Percentiles rank a stretch among this genome's conserved stretches.
Evolutionary conservation across 768 basidiomycete species (phyloP).

Genomic region (Royoungia palumana): DNA sequence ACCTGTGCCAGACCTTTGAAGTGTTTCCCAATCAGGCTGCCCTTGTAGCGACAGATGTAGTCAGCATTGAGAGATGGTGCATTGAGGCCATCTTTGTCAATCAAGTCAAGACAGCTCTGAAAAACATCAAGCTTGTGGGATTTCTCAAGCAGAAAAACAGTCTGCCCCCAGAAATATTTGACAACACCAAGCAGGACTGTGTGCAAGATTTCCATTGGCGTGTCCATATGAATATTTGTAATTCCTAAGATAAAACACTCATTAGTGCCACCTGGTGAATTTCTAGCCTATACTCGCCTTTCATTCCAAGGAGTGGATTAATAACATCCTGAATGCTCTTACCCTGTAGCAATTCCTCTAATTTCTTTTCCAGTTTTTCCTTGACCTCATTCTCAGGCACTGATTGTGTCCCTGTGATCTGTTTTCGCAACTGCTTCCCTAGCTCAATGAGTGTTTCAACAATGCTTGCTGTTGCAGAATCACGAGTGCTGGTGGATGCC

Average conservation of each 20-base stretch:
- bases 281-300: too few species aligned
- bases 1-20: slow-evolving; percentile 33
- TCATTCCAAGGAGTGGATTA: background rate
- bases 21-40: slow-evolving; percentile 31
- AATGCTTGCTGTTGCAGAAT: background rate
- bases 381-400: background rate
- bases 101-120: slow-evolving; percentile 24
- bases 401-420: background rate
- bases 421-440: background rate
- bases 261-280: too few species aligned
- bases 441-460: background rate
- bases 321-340: background rate
- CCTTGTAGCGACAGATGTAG: slow-evolving; percentile 34
- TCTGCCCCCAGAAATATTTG: too few species aligned
- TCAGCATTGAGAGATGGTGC: slow-evolving; percentile 24
- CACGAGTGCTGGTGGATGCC: background rate
- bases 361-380: background rate
- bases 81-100: slow-evolving; percentile 22
- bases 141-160: slow-evolving; percentile 19
- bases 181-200: too few species aligned
- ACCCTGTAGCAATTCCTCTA: background rate
- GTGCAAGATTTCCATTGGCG: too few species aligned
- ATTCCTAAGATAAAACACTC: too few species aligned
- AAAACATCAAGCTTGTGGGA: slow-evolving; percentile 16
- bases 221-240: too few species aligned